A percentile compares a stretch with the other conserved stretches of the same genome.
These are phyloP conservation scores for Vitis labrusca DNA, from an alignment of 164 flowering plant genomes.

Conservation along the genomic window DNA sequence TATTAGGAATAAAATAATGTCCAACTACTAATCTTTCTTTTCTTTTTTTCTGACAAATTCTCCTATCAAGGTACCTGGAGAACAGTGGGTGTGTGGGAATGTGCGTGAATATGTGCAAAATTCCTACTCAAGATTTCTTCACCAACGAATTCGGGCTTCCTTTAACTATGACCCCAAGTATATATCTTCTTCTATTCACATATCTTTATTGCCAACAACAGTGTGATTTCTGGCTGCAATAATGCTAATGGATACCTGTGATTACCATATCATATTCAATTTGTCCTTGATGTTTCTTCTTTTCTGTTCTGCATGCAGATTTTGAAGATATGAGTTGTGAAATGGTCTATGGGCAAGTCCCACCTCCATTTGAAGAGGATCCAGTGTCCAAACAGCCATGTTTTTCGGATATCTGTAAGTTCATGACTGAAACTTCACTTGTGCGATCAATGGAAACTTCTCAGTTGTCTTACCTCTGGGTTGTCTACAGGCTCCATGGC, in stretches of 20 bases:
- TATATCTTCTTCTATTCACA: not conserved
- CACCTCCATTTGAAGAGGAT: slow-evolving; percentile 82
- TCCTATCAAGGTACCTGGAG: slow-evolving; percentile 72
- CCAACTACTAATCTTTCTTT: not conserved
- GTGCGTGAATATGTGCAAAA: slow-evolving; percentile 98
- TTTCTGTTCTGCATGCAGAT: slow-evolving; percentile 38
- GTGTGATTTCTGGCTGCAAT: not conserved
- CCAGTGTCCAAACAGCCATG: slow-evolving; percentile 78
- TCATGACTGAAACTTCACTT: not conserved
- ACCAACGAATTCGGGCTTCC: slow-evolving; percentile 98
- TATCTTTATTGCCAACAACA: no score
- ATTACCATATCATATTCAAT: not conserved
- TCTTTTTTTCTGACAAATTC: not conserved
- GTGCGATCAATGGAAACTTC: not conserved
- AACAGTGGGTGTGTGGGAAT: slow-evolving; percentile 97
- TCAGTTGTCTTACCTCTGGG: not conserved
- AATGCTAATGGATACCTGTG: not conserved
- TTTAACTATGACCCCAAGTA: slow-evolving; percentile 94
- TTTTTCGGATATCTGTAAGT: slow-evolving; percentile 66
- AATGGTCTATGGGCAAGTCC: slow-evolving; percentile 89
- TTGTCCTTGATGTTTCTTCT: not conserved
- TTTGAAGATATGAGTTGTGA: slow-evolving; percentile 99
- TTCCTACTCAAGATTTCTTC: slow-evolving; percentile 99
- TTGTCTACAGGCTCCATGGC: slow-evolving; percentile 72
- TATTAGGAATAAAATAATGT: no score